Base-by-base conservation (phyloP, 805 yeast species). In the Clavispora phyllophila region DNA sequence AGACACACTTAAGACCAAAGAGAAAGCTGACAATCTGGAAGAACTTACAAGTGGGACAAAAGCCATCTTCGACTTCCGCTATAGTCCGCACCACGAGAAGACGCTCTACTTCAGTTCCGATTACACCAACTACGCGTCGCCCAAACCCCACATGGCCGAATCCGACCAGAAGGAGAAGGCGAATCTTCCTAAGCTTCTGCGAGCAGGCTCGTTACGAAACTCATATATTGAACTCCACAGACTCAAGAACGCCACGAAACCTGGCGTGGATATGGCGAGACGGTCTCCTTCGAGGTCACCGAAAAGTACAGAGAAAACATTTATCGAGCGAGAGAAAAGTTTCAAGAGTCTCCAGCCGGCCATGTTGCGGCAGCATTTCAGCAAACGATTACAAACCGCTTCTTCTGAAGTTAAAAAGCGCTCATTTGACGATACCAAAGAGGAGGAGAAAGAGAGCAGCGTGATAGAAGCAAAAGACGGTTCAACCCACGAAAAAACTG, bases 141-240 rank as follows among this genome's bases (percentile, higher is more conserved):
- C 33, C 41, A 17, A 39, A 33, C 15, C 34, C 26, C 19, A 14
- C 27, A 9, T 26, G 17, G 20, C 12, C 4, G 20, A 29, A 15
- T 8, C 5, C 13, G 20, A 29, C 20, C 33, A 29, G 20, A 47
- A 49, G 15, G 60, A 59, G 34, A 61, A 62, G 27, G 62, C 73
- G 1, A 63, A 65, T 37, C 55, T 67, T 34, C 75, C 75, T 0
- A 56, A 55, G 18, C 34, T 55, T 10, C 61, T 69, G 9, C 51
- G 49, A 2, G 45, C 53, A 12, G 58, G 51, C 37, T 58, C 68
- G 5, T 43, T 58, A n/a, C 51, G 57, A n/a, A 66, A 55, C 48
- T 68, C 73, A 1, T 63, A 54, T 37, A 58, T 68, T 42, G 73
- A 73, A 0, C 57, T 70, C 43, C 68, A 65, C 45, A 43, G 70